Evolutionary conservation across 768 basidiomycete genomes (phyloP).

Genomic region (Antrodiella citrinella): DNA sequence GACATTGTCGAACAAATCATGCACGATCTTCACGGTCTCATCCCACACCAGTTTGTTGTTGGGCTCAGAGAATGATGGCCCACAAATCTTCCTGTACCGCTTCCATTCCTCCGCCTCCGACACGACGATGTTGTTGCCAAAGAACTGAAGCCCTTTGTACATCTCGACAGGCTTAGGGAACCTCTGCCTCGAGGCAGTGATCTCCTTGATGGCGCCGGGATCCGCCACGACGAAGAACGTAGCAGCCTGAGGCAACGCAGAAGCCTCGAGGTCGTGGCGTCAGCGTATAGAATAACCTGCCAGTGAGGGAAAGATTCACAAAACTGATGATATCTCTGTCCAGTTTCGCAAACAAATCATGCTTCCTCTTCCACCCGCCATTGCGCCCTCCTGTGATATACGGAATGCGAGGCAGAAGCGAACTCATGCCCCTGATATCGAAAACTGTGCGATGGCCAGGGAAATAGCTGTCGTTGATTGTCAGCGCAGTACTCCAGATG

Average conservation of each 20-base stretch:
- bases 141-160: slow-evolving; percentile 40
- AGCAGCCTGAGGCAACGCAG: slow-evolving; percentile 5
- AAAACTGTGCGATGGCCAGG: slow-evolving; percentile 6
- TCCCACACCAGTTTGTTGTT: slow-evolving; percentile 34
- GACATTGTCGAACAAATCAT: slow-evolving; percentile 29
- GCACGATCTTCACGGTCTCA: slow-evolving; percentile 24
- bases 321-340: slow-evolving; percentile 19
- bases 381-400: slow-evolving; percentile 14
- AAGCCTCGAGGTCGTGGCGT: slow-evolving; percentile 1
- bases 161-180: slow-evolving; percentile 49
- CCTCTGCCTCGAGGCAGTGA: slow-evolving; percentile 36
- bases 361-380: slow-evolving; percentile 14
- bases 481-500: not conserved
- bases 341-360: slow-evolving; percentile 14
- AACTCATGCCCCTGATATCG: slow-evolving; percentile 6
- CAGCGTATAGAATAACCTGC: too few species aligned
- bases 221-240: slow-evolving; percentile 12
- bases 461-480: too few species aligned
- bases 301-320: too few species aligned
- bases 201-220: slow-evolving; percentile 32
- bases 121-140: slow-evolving; percentile 55
- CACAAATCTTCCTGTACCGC: slow-evolving; percentile 51
- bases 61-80: slow-evolving; percentile 61
- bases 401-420: slow-evolving; percentile 12
- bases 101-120: slow-evolving; percentile 63